Base-by-base conservation (phyloP, 2,329 filamentous ascomycete genomes). In the Dactylonectria macrodidyma region DNA sequence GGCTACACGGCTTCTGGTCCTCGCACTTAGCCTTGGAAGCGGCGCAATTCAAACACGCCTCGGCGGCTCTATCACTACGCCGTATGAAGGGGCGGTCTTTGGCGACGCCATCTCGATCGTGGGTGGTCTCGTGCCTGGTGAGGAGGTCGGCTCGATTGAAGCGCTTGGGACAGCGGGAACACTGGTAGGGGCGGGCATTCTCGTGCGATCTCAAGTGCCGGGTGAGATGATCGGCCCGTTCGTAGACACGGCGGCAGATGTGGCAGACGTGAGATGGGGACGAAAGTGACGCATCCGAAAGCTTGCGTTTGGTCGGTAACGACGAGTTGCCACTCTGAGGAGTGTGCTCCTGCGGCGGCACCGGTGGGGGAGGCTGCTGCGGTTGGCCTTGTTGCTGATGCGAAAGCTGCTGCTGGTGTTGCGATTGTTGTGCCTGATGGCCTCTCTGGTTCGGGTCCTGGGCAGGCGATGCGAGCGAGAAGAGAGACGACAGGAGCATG, bases 21-120 rank as follows among this genome's bases (percentile, higher is more conserved):
- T 76, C 74, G 38, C 74, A 76, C 47, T 76, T 76, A 14, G 74
- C 74, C 44, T 76, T 76, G 47, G 74, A 76, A 14, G 74, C 74
- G 41, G 74, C 74, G 34, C 74, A 76, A 55, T 76, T 76, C 33
- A 76, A 59, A 51, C 74, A 76, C n/a, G 74, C 74, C 62, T 76
- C 74, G 22, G 74, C 74, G 3, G 74, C 74, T 11, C 74, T 65
- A 34, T 76, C 74, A 55, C 73, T 76, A 38, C 74, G 63, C 59
- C 71, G 66, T 55, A 76, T 76, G 16, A 76, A 76, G 5, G 74
- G 74, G 22, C 72, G 74, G 47, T 74, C 74, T 44, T 76, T 76
- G 48, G 74, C 62, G 26, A 67, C 57, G 26, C 74, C 74, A 71
- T 76, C 73, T 67, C 74, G 74, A 61, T 76, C 74, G 61, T 76